A percentile compares a stretch with the other conserved stretches of the same genome.
Conservation (phyloP, 371 early-diverging fungal species). For the Mucor piriformis region DNA sequence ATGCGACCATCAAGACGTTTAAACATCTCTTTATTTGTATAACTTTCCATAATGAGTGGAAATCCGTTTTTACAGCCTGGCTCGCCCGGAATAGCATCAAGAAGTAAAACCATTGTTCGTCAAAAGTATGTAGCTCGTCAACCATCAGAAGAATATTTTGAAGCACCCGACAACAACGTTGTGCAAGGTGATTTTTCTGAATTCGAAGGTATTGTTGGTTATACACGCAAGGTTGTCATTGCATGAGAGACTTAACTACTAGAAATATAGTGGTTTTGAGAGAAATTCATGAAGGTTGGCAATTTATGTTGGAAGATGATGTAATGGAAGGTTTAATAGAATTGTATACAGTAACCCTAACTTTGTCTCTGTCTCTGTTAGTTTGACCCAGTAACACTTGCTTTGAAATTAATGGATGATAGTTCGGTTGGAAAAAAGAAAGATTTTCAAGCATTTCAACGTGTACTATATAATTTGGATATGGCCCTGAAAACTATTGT, state of each 20-base stretch:
- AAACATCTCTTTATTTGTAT: no score
- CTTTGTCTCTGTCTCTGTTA: background rate
- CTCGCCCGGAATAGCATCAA: conserved; percentile 11
- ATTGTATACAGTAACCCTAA: background rate
- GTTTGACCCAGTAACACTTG: conserved; percentile 73
- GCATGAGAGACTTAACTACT: no score
- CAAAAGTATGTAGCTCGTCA: conserved; percentile 16
- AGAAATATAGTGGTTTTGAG: conserved; percentile 36
- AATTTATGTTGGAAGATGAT: conserved; percentile 67
- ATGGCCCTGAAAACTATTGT: conserved; percentile 85
- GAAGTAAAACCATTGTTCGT: conserved; percentile 17
- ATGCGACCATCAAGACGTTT: no score
- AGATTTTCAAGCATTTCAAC: conserved; percentile 76
- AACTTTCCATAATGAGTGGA: conserved; percentile 12
- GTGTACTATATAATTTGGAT: conserved; percentile 75
- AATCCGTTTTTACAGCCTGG: conserved; percentile 27
- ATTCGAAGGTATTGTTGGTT: conserved; percentile 32
- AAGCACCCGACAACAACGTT: conserved; percentile 8
- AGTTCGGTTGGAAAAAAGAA: conserved; percentile 76
- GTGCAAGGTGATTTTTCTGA: conserved; percentile 36
- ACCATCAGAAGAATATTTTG: conserved; percentile 16
- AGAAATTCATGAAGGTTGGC: conserved; percentile 64
- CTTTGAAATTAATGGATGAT: conserved; percentile 85
- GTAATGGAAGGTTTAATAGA: conserved; percentile 20
- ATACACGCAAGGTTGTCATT: background rate